Base-by-base conservation (phyloP, 345 rosid species). In the Lepidium sativum region DNA sequence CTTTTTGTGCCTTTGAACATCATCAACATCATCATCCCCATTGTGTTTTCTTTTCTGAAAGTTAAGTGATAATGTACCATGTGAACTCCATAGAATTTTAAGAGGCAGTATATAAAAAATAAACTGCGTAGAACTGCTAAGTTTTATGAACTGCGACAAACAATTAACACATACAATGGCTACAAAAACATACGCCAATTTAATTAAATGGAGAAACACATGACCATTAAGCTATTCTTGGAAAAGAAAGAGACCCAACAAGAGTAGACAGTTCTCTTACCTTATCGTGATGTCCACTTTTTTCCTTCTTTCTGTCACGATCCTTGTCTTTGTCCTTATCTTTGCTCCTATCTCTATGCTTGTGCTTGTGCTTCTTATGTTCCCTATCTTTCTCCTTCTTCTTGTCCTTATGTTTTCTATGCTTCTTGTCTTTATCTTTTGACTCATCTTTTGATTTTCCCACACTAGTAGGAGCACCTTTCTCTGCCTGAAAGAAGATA, bases 31-130 rank as follows among this genome's bases (percentile, higher is more conserved):
- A 73, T 83, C 89, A 31, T 84, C 89, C 42, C 86, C 94, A 60
- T 78, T 86, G 56, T 84, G 92, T 80, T 84, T 92, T 78, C 98
- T 80, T 86, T 87, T 92, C 98, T 92, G 91, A 74, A 77, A 65
- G 54, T 27, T 60, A 48, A 59, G 42, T 21, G 72, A 37, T 27
- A 52, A 6, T 1, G 20, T 43, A 50, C 6, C 32, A 47, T 48
- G 50, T 49, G 27, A 48, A 32, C 8, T 55, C 20, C 18, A 9
- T 42, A 21, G 25, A 70, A 62, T 23, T 35, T 25, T 10, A 49
- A 16, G 13, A 34, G 29, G 38, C 38, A 37, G 17, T 29, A 13
- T 44, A 63, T 41, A 31, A 8, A 12, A 60, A 37, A 31, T 17
- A 53, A 8, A 66, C 35, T 10, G 45, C 27, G 25, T 7, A 23